Evolutionary conservation across 2,329 filamentous ascomycete species (phyloP), one percentile per base, ranked within the genome.

Genomic region (Torrubiella hemipterigena): DNA sequence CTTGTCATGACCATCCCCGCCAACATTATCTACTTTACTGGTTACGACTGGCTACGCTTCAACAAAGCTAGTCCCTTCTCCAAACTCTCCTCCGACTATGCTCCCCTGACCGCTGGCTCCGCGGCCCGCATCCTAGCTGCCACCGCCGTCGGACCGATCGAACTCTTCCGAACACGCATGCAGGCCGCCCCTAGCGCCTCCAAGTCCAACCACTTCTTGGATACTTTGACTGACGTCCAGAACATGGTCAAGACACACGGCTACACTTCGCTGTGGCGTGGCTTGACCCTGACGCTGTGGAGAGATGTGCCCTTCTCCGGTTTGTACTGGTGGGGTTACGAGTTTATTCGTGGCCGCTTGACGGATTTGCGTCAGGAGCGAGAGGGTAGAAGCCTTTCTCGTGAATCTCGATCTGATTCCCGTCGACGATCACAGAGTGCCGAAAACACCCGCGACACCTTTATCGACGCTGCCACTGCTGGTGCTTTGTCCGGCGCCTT

Each of bases 11-110:
- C 86, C 0, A 72, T 98, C 6, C 91, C 91, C 0, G 85, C 78
- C 17, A 98, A 98, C 52, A 91, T 98, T 43, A 96, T 98, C 42
- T 98, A 98, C 58, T 95, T 96, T 48, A 93, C 91, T 10, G 91
- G 91, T 23, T 98, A 98, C 56, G 91, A 98, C 50, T 95, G 86
- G 81, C 55, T 98, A 36, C 77, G 91, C 21, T 81, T 70, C 41
- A 81, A 83, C 45, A 61, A 65, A 2, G 61, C 59, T 25, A 93
- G 83, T 43, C 87, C 86, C 0, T 70, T 96, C 39, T 69, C 67
- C 21, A 65, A 63, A 25, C 43, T 67, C 14, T 69, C 70, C 11
- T 82, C 89, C 42, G 68, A 73, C 7, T 85, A 83, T 43, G 76
- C 82, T 6, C 86, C 91, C 0, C 66, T 98, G 2, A 65, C 82